Base-by-base conservation (phyloP, 2,329 filamentous ascomycete genomes). In the Zymoseptoria tritici region DNA sequence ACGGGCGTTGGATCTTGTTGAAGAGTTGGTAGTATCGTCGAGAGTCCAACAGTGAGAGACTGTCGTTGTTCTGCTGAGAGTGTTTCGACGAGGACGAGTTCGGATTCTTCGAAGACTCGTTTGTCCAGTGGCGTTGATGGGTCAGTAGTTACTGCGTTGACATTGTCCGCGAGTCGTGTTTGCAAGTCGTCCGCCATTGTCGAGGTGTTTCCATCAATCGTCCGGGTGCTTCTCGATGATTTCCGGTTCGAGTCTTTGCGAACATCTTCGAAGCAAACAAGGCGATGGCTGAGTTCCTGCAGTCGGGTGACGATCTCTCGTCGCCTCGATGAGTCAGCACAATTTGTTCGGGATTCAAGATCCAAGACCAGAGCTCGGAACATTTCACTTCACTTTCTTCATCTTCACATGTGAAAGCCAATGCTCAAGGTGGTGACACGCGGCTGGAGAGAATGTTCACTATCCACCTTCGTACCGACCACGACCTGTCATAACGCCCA, bases 1-100 rank as follows among this genome's bases (percentile, higher is more conserved):
- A 83, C 71, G 22, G 82, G 80, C 13, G 79, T 77, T 9, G 83
- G 83, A 62, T 85, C 82, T 70, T 85, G 80, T 63, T 83, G 81
- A 4, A 86, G 72, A 4, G 77, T 72, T 8, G 80, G 78, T 19
- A 85, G 71, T 9, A 84, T 72, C 53, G 75, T 71, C 19, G 81
- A 80, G 53, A 85, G 75, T 61, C 80, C 77, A 16, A 73, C 58
- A 46, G 79, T 74, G 8, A 80, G 68, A 2, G 70, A 63, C 2
- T 69, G 66, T 1, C 73, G 70, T 13, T 67, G 60, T 2, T 64
- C 53, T 53, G 63, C 54, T 72, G 73, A 57, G 78, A 70, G 51
- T 77, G 72, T 46, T 36, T 74, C 65, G 52, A 73, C 71, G 57
- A 78, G 70, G 50, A 78, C 76, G 29, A 81, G 72, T 64, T 79